Evolutionary conservation across 164 flowering plant species (phyloP), one percentile per base, ranked within the genome.

Genomic region (Piper betle): DNA sequence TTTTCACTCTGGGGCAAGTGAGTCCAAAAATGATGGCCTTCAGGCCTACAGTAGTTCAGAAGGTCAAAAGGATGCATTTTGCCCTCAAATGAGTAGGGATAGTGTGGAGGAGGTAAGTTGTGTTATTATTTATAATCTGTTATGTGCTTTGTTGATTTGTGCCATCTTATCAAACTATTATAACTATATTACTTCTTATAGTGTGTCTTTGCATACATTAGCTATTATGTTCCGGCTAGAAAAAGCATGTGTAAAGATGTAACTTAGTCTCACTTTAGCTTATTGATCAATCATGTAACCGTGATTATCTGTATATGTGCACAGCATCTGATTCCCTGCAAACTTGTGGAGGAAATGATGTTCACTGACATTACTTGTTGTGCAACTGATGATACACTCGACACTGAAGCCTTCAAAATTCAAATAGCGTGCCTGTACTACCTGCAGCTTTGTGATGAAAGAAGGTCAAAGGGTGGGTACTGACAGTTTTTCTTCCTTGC

Each of bases 401-500:
- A 65, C 70, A 76, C 77, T 37, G 88, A 82, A 59, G 68, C 69
- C 64, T n/a, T 88, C 74, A 86, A 82, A 75, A 88, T 74, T 64
- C 84, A 85, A 66, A 71, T 81, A 39, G 91, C 99, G 42, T 91
- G 99, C 71, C 67, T 78, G 18, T 88, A 86, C 70, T 94, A 77
- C 72, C 64, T 94, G 59, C 82, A 75, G 59, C 91, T 88, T 63
- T 76, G 85, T 55, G 55, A 59, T 20, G 88, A 86, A 72, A 86
- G 74, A 74, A 81, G 82, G 77, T 77, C 83, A 58, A 82, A 72
- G 60, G 99, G 97, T 91, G 79, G 37, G 70, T 10, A 55, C 37
- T 16, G 17, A 46, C 15, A 53, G 33, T 25, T 25, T 25, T 25
- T 25, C 33, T 25, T 25, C 38, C 25, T 8, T 55, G 11, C 33